A percentile compares a stretch with the other conserved stretches of the same genome.
phyloP scores from a whole-genome alignment of 1,139 yeast species.

The Kodamaea sp. region DNA sequence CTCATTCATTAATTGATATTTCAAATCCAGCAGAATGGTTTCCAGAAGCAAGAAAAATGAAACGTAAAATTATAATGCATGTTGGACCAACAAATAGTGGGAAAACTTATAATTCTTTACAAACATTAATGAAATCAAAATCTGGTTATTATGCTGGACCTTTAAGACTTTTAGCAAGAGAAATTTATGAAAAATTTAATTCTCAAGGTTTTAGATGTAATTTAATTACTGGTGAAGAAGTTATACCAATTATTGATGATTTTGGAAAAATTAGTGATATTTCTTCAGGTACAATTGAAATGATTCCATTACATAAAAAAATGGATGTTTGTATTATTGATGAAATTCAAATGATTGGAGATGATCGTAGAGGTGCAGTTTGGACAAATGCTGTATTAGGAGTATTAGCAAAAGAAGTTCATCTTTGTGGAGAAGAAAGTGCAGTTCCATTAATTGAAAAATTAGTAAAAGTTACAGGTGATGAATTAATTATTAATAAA shows the following conservation, averaged over 20 bases:
- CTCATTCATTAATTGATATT: conserved; percentile 40
- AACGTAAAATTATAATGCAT: conserved; percentile 78
- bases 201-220: conserved; percentile 68
- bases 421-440: conserved; percentile 89
- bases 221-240: conserved; percentile 90
- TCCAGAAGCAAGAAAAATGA: conserved; percentile 79
- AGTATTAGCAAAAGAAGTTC: conserved; percentile 79
- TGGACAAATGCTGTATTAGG: conserved; percentile 95
- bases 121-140: conserved; percentile 59
- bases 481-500: conserved; percentile 60
- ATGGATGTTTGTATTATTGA: conserved; percentile 90
- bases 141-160: conserved; percentile 98
- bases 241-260: conserved; percentile 64
- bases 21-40: conserved; percentile 82
- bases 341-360: conserved; percentile 94
- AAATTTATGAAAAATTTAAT: conserved; percentile 78
- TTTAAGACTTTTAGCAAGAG: conserved; percentile 81
- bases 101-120: conserved; percentile 82
- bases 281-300: conserved; percentile 89
- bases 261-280: conserved; percentile 69
- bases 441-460: conserved; percentile 62
- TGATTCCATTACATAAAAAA: conserved; percentile 66
- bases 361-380: conserved; percentile 78
- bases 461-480: conserved; percentile 71
- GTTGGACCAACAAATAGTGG: conserved; percentile 98